Base-by-base conservation (phyloP, 345 rosid species). In the Euphorbia pulcherrima region DNA sequence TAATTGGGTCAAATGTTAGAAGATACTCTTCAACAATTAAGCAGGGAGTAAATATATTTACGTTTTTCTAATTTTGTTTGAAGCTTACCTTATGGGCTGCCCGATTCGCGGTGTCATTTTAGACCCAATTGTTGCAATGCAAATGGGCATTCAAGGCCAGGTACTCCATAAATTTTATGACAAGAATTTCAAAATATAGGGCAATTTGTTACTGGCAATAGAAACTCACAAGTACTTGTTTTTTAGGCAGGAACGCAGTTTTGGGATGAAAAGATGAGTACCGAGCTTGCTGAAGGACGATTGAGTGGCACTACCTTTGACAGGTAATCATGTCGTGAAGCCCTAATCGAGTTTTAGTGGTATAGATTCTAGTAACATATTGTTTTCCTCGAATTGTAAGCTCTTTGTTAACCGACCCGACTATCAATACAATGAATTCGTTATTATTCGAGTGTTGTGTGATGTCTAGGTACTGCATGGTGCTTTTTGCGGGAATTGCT, bases 71-170 rank as follows among this genome's bases (percentile, higher is more conserved):
- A 58, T 62, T 62, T 62, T 3, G 39, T 37, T 70, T 81, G 81
- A 82, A 93, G 96, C 98, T 55, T 89, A 93, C 69, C 94, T 93
- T 57, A 82, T 90, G 97, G 97, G 94, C 41, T 93, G 98, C 81
- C 97, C 98, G 24, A 80, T 93, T 80, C 91, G 97, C 52, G 97
- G 97, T 54, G 94, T 90, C 72, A 90, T 93, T 78, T 78, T 90
- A 77, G 96, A 93, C 71, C 98, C 98, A 21, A 73, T 93, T 54
- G 83, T 87, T 52, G 96, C 94, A 20, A 84, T 90, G 89, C 92
- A 85, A 80, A 84, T 89, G 94, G 97, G 97, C 29, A 92, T 89
- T 75, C 96, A 88, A 75, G 97, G 98, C 65, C 98, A 93, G 94
- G 93, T 92, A 82, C 60, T 54, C 60, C 18, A 65, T 14, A 53